A percentile compares a stretch with the other conserved stretches of the same genome.
Evolutionary conservation across 768 basidiomycete genomes (phyloP).

Genomic region (Suillus hirtellus): DNA sequence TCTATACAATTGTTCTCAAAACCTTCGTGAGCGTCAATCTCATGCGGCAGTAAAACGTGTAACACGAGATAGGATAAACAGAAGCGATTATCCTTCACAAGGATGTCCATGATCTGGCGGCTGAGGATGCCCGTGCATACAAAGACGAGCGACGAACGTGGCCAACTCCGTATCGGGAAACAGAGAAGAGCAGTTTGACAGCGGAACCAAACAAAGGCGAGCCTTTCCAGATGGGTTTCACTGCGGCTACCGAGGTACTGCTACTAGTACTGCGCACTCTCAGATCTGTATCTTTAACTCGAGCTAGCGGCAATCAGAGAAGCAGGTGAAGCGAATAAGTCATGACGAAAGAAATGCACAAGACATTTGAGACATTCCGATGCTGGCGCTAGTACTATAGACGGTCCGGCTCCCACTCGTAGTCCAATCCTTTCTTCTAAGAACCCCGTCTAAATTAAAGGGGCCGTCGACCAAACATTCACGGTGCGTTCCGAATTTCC

Average conservation of each 20-base stretch:
- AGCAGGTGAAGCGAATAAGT: neutral
- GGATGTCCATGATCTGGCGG: neutral
- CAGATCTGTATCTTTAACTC: neutral
- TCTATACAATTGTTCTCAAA: slow-evolving; percentile 11
- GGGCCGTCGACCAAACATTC: no score
- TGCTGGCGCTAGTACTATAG: slow-evolving; percentile 17
- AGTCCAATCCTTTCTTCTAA: slow-evolving; percentile 22
- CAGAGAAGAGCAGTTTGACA: slow-evolving; percentile 1
- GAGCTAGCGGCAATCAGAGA: neutral
- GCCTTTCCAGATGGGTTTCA: neutral
- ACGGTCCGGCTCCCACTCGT: slow-evolving; percentile 37
- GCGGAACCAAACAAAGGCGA: slow-evolving; percentile 13
- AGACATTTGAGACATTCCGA: neutral
- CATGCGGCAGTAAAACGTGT: neutral
- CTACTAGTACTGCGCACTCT: neutral
- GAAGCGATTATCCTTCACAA: neutral
- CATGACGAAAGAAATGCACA: neutral
- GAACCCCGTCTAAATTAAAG: slow-evolving; percentile 30
- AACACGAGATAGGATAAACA: neutral
- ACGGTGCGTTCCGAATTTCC: slow-evolving; percentile 5
- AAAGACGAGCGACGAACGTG: neutral
- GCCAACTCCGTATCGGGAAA: neutral
- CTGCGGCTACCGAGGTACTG: neutral
- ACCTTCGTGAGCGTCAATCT: slow-evolving; percentile 10
- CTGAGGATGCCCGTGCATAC: no score